Evolutionary conservation across 306 rosid species (phyloP), one percentile per base, ranked within the genome.

Genomic region (Vigna trinervia): DNA sequence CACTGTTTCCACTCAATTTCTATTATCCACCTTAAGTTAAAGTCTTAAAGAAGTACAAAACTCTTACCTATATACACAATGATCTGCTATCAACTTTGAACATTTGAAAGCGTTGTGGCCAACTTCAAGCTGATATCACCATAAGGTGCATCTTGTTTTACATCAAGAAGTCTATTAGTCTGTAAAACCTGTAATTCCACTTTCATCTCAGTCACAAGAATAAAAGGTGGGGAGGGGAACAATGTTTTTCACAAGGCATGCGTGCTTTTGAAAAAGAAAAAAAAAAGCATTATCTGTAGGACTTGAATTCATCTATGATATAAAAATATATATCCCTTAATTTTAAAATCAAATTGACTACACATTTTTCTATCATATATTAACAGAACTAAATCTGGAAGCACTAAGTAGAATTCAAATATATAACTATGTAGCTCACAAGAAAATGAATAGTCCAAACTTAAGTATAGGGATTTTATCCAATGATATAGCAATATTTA

Each of bases 131-230:
- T 79, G 71, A 92, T 46, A 85, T 95, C 97, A 41, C 86, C 91
- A 34, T 90, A 89, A 57, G 96, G 91, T 56, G 50, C 83, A 73
- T 92, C 93, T 88, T 90, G 97, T n/a, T 84, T 71, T 51, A 90
- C 89, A 68, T 90, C 89, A 81, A 90, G 39, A 36, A 90, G 88
- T 60, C 72, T 84, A 62, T 75, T 77, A 66, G 86, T 90, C 87
- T 88, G 89, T 82, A 95, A 85, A 62, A 90, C 97, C 98, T 92
- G 89, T 23, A 50, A 75, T 56, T 23, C 45, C 54, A 79, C 38
- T 63, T 48, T 76, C 79, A 82, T 46, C 45, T 72, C 71, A 80
- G 62, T 46, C 75, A 30, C 15, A 75, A 4, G 20, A 11, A 23
- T 4, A 20, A 4, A 1, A 13, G 30, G 3, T 5, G 36, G n/a